phyloP scores from a whole-genome alignment of 208 protist species.

The Leishmania major region DNA sequence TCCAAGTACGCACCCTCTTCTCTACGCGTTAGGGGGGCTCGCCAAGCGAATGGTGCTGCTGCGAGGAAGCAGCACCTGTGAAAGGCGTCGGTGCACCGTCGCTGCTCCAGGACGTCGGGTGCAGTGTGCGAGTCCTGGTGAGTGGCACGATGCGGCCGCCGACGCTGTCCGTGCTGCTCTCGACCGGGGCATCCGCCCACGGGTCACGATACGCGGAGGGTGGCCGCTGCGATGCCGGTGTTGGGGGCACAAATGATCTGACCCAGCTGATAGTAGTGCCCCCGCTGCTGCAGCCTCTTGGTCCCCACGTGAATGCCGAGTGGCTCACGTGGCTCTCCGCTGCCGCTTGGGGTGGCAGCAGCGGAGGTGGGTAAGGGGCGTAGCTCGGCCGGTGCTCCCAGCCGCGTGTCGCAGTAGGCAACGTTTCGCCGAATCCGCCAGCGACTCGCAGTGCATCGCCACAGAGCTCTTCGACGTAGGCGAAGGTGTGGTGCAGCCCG shows the following conservation, averaged over 20 bases:
- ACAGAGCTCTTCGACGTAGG: constrained; percentile 66
- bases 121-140: not conserved
- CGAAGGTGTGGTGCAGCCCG: constrained; percentile 86
- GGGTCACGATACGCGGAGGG: not conserved
- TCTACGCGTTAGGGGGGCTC: not conserved
- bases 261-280: not conserved
- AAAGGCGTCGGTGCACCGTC: not conserved
- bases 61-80: not conserved
- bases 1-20: not conserved
- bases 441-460: not conserved
- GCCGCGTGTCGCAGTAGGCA: not conserved
- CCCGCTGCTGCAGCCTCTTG: not conserved
- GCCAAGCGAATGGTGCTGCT: not conserved
- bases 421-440: not conserved
- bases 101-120: not conserved
- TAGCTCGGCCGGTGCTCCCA: constrained; percentile 1
- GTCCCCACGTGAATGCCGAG: not conserved
- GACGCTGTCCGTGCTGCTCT: constrained; percentile 1
- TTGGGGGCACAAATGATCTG: not conserved
- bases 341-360: not conserved
- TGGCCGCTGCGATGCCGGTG: not conserved
- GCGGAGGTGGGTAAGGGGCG: not conserved
- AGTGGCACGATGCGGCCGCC: not conserved
- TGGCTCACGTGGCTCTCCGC: not conserved
- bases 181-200: not conserved